Percentiles rank a stretch among this genome's conserved stretches.
phyloP scores from a whole-genome alignment of 2,329 filamentous ascomycete species.

The Fusarium sterilihyphosum region DNA sequence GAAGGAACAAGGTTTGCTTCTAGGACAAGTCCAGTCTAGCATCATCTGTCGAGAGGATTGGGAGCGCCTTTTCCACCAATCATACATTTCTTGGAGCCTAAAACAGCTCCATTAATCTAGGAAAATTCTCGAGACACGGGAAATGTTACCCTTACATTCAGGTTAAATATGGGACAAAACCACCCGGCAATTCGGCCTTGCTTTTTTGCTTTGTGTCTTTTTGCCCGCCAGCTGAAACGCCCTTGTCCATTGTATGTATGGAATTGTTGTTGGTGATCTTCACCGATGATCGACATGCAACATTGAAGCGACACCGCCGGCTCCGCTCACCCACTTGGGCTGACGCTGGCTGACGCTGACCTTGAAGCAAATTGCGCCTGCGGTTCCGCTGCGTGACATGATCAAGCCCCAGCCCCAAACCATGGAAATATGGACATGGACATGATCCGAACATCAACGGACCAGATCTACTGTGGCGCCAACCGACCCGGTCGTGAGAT shows the following conservation, averaged over 20 bases:
- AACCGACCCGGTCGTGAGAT: background rate
- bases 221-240: background rate
- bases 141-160: background rate
- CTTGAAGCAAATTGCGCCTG: constrained; percentile 8
- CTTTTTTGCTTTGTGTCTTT: no score
- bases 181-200: background rate
- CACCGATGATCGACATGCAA: constrained; percentile 3
- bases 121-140: background rate
- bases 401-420: background rate
- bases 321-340: constrained; percentile 7
- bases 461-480: constrained; percentile 6
- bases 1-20: constrained; percentile 16
- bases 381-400: constrained; percentile 22
- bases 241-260: background rate
- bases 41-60: background rate
- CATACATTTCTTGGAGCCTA: background rate
- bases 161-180: background rate
- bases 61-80: background rate
- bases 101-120: background rate
- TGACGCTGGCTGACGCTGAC: background rate
- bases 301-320: background rate
- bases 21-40: constrained; percentile 4
- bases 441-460: constrained; percentile 1
- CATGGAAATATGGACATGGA: background rate
- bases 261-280: background rate